A percentile compares a stretch with the other conserved stretches of the same genome.
Evolutionary conservation across 306 rosid species (phyloP).

Genomic region (Inga laurina): DNA sequence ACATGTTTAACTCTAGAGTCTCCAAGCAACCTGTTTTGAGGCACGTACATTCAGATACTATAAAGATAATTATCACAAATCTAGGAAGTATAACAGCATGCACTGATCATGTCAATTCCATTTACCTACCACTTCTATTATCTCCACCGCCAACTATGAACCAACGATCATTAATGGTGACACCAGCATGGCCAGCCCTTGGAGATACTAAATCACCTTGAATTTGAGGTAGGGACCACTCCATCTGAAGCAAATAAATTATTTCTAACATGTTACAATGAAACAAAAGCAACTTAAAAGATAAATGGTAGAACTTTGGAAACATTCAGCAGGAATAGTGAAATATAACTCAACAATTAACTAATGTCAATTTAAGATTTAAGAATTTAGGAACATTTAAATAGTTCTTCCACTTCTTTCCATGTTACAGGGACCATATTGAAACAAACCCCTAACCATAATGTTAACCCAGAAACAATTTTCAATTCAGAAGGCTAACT

Average conservation of each 20-base stretch:
- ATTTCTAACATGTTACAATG: slow-evolving; percentile 31
- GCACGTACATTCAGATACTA: slow-evolving; percentile 28
- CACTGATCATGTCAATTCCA: slow-evolving; percentile 3
- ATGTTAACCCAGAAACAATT: background rate
- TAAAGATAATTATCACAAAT: background rate
- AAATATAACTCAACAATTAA: slow-evolving; percentile 15
- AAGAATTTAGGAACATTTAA: slow-evolving; percentile 1
- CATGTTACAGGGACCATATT: background rate
- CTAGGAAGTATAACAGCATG: background rate
- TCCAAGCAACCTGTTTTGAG: slow-evolving; percentile 80
- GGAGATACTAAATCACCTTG: slow-evolving; percentile 84
- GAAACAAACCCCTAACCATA: background rate
- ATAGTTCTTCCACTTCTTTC: slow-evolving; percentile 21
- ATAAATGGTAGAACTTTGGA: slow-evolving; percentile 21
- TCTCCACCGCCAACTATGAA: slow-evolving; percentile 97
- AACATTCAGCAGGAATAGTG: slow-evolving; percentile 19
- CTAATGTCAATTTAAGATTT: background rate
- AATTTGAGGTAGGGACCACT: slow-evolving; percentile 94
- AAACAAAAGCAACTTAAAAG: background rate
- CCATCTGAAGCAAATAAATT: slow-evolving; percentile 62
- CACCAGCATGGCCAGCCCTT: slow-evolving; percentile 96
- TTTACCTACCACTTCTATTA: slow-evolving; percentile 72
- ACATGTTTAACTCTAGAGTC: slow-evolving; percentile 83
- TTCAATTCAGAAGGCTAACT: slow-evolving; percentile 15
- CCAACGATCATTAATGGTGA: slow-evolving; percentile 78